Conservation (phyloP, 192 early-diverging fungal genomes). For the Coemansia sp. region DNA sequence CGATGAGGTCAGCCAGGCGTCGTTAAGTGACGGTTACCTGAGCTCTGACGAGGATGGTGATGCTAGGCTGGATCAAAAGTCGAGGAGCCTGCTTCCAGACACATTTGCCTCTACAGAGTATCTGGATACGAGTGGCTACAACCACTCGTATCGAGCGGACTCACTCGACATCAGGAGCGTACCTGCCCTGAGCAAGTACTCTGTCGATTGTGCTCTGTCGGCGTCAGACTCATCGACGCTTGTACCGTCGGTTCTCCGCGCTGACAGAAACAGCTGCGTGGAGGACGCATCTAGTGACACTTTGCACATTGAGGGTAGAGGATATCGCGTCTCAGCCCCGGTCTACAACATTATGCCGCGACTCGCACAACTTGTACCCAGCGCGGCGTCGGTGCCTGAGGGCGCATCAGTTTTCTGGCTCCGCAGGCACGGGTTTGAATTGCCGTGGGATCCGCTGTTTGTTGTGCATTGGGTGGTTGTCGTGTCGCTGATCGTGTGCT, state of each 20-base stretch:
- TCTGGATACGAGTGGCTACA: slow-evolving; percentile 9
- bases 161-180: not conserved
- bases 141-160: not conserved
- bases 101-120: not conserved
- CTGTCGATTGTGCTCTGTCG: slow-evolving; percentile 23
- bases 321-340: slow-evolving; percentile 5
- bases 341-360: slow-evolving; percentile 9
- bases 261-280: not conserved
- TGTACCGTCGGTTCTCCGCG: slow-evolving; percentile 15
- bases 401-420: slow-evolving; percentile 45
- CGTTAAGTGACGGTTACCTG: not conserved
- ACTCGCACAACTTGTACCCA: slow-evolving; percentile 19
- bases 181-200: slow-evolving; percentile 21
- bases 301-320: not conserved
- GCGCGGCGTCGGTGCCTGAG: slow-evolving; percentile 35
- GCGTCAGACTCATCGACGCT: slow-evolving; percentile 44
- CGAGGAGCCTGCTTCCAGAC: not conserved
- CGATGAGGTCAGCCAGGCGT: not conserved
- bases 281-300: slow-evolving; percentile 3
- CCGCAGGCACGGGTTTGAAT: slow-evolving; percentile 45
- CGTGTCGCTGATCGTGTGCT: slow-evolving; percentile 16
- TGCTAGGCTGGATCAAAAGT: not conserved
- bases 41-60: slow-evolving; percentile 8
- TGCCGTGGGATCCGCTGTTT: slow-evolving; percentile 53
- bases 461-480: slow-evolving; percentile 38